Base-by-base conservation (phyloP, 2,329 filamentous ascomycete species). In the Tolypocladium tundrense region DNA sequence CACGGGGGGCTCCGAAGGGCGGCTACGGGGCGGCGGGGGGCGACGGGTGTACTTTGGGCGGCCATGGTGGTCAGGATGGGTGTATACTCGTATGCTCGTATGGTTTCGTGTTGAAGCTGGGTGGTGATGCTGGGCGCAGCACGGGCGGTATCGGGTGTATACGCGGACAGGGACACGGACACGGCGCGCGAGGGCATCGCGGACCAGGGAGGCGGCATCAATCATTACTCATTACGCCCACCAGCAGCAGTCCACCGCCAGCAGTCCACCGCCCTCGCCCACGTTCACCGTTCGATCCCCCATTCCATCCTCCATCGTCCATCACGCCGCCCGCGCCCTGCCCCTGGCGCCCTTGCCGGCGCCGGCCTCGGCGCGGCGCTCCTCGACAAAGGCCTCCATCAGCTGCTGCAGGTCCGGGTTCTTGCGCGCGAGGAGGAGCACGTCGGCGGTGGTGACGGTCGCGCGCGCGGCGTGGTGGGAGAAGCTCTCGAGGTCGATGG, bases 401-500 rank as follows among this genome's bases (percentile, higher is more conserved):
- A 97, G 85, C 19, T 80, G 80, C 64, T 92, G 85, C 24, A 99
- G 74, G 21, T 91, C 91, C 58, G 92, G 88, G 66, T 97, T 99
- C 59, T 93, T 85, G 60, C 94, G 80, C 33, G 90, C 87, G 37
- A 99, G 82, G 9, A 99, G 81, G 66, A 97, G 76, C 14, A 97
- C 92, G 69, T 99, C 94, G 55, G 92, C 88, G 0, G 88, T 88
- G 42, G 86, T 90, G 63, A 99, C 82, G 0, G 87, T 92, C 2
- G 83, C 84, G 33, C 93, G 83, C 1, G 89, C 88, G 13, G 90
- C 93, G 73, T 99, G 94, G 56, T 85, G 86, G 66, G 77, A 78
- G 64, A 82, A 80, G 63, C 70, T 79, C 67, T 84, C 82, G 24
- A 85, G 72, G 61, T 85, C 82, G 19, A 75, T 70, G 0, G 81